Evolutionary conservation across 1,139 yeast genomes (phyloP).

Genomic region (Magnusiomyces magnusii): DNA sequence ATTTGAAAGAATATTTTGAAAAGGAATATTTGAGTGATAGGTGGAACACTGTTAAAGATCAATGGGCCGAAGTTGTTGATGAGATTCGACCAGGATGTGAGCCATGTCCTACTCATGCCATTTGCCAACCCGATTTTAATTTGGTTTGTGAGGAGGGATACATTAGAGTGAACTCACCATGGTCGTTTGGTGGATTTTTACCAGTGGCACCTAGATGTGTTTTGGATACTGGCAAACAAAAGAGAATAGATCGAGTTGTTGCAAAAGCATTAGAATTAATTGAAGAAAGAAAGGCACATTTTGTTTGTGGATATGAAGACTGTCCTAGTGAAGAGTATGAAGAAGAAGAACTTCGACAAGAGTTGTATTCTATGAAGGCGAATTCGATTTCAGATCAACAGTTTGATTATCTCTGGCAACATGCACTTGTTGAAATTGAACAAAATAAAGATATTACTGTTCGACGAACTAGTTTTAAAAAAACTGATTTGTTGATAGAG

Average conservation of each 20-base stretch:
- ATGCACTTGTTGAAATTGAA: constrained; percentile 56
- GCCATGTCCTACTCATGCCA: constrained; percentile 75
- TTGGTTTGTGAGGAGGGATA: constrained; percentile 67
- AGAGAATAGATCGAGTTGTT: constrained; percentile 58
- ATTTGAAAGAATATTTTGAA: constrained; percentile 13
- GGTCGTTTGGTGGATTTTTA: constrained; percentile 45
- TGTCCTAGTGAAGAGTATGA: constrained; percentile 34
- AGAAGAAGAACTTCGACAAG: constrained; percentile 27
- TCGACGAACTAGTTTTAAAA: too few relatives aligned
- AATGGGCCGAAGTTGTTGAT: constrained; percentile 21
- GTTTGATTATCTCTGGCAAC: constrained; percentile 73
- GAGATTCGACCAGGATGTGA: constrained; percentile 55
- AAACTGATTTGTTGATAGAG: constrained; percentile 4
- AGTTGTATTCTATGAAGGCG: constrained; percentile 27
- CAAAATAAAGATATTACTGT: constrained; percentile 72
- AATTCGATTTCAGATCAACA: constrained; percentile 54
- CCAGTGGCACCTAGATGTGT: constrained; percentile 62
- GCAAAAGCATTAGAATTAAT: constrained; percentile 60
- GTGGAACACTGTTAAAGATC: constrained; percentile 10
- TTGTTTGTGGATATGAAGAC: constrained; percentile 49
- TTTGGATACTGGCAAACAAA: constrained; percentile 67
- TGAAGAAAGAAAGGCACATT: constrained; percentile 60
- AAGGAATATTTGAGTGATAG: constrained; percentile 16
- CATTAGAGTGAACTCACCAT: constrained; percentile 48
- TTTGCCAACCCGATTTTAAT: constrained; percentile 54